Evolutionary conservation across 345 rosid species (phyloP), one percentile per base, ranked within the genome.

Genomic region (Chamaenerion angustifolium): DNA sequence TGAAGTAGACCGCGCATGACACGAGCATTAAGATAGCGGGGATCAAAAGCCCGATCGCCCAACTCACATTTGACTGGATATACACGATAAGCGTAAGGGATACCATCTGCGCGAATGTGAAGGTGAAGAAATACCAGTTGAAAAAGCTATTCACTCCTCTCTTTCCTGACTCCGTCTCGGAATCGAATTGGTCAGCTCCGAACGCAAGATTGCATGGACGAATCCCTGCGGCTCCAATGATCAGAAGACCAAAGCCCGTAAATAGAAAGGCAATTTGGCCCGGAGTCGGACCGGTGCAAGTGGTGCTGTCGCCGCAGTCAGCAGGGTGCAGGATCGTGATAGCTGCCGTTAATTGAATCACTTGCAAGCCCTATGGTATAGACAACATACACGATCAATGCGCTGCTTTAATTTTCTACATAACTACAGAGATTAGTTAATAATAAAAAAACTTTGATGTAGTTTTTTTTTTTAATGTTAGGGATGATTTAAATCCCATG

Each of bases 331-430:
- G 47, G 41, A 23, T 41, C 15, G 74, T 67, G 45, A 82, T 42
- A 37, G 83, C 85, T 12, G 90, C 90, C 1, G 83, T 82, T 12
- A 82, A 37, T 59, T 78, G 77, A 63, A 79, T 82, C 18, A 37
- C 64, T 58, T 70, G 66, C 46, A 79, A 64, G 35, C 90, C 90
- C 90, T 61, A 25, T n/a, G n/a, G n/a, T n/a, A n/a, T n/a, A n/a
- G n/a, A n/a, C n/a, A n/a, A n/a, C n/a, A n/a, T n/a, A n/a, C n/a
- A n/a, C n/a, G n/a, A n/a, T n/a, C 25, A 21, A 21, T 21, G 2
- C 2, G 25, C 4, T 21, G 25, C 2, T 21, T 21, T 21, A 2
- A 21, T 2, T 21, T 21, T n/a, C n/a, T n/a, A 4, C 25, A 21
- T 21, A 21, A 4, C 25, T 21, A 21, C 3, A 21, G 4, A 21